These are phyloP conservation scores for Brassica rapa DNA, from an alignment of 345 rosid species.

Conservation along the genomic window DNA sequence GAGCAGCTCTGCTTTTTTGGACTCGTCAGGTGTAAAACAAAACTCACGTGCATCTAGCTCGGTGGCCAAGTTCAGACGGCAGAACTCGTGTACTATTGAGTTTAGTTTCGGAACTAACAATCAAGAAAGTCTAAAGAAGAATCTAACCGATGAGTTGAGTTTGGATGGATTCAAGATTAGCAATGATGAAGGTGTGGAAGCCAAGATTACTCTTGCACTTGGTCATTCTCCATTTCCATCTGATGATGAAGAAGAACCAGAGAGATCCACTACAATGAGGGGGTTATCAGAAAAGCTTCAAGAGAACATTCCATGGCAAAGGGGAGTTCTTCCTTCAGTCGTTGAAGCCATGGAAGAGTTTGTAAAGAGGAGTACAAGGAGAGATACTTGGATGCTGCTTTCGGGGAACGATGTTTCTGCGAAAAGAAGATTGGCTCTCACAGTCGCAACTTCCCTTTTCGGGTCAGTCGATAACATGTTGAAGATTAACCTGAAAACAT, in stretches of 20 bases:
- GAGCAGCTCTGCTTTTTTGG: constrained; percentile 51
- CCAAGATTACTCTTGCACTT: constrained; percentile 72
- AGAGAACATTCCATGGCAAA: constrained; percentile 79
- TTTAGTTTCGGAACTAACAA: constrained; percentile 50
- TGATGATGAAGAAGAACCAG: constrained; percentile 36
- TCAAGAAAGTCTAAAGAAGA: constrained; percentile 34
- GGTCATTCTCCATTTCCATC: constrained; percentile 55
- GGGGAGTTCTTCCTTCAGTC: constrained; percentile 53
- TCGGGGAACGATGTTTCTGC: constrained; percentile 70
- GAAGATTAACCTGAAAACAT: constrained; percentile 43
- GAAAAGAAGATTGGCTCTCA: constrained; percentile 71
- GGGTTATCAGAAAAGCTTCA: constrained; percentile 48
- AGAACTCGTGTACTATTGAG: constrained; percentile 68
- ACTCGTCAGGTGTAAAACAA: constrained; percentile 46
- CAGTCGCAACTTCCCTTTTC: constrained; percentile 56
- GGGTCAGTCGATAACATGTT: constrained; percentile 58
- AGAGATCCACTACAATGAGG: constrained; percentile 4
- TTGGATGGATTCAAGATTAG: constrained; percentile 63
- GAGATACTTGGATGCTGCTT: constrained; percentile 61
- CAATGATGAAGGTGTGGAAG: constrained; percentile 56
- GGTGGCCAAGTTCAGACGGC: constrained; percentile 69
- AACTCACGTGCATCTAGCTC: constrained; percentile 35
- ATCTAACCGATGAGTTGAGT: constrained; percentile 47
- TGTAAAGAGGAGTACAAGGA: constrained; percentile 32
- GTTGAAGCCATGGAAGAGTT: constrained; percentile 48